Evolutionary conservation across 371 early-diverging fungal species (phyloP).

Genomic region (Mortierella sp.): DNA sequence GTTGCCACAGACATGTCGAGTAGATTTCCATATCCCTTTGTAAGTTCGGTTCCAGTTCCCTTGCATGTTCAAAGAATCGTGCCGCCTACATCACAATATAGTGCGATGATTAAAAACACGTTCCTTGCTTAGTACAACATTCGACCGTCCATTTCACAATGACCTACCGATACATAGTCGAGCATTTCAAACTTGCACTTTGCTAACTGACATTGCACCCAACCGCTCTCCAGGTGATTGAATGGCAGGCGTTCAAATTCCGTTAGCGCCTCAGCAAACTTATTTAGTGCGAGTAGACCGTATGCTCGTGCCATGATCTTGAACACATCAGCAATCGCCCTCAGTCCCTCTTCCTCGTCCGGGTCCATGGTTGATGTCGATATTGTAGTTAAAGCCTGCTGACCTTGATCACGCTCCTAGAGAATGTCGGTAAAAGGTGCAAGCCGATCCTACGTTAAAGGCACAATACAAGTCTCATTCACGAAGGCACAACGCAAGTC

Average conservation of each 20-base stretch:
- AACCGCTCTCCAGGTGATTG: constrained; percentile 62
- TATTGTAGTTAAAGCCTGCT: not conserved
- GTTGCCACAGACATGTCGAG: constrained; percentile 83
- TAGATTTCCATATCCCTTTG: constrained; percentile 78
- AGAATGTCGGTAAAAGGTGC: not conserved
- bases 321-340: constrained; percentile 44
- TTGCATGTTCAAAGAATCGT: constrained; percentile 57
- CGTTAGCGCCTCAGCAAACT: constrained; percentile 57
- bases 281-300: constrained; percentile 54
- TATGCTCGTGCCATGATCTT: constrained; percentile 48
- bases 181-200: constrained; percentile 67
- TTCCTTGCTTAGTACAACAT: too few species aligned
- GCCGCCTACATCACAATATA: constrained; percentile 59
- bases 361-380: constrained; percentile 7
- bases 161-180: constrained; percentile 60
- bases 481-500: not conserved
- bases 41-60: constrained; percentile 69
- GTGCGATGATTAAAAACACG: too few species aligned
- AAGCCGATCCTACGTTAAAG: not conserved
- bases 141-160: too few species aligned
- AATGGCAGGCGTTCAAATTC: constrained; percentile 56
- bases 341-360: constrained; percentile 26
- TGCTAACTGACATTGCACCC: constrained; percentile 68
- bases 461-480: not conserved
- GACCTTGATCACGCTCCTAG: constrained; percentile 9